These are phyloP conservation scores for Anethum foeniculum DNA, from an alignment of 140 eudicot genomes.

Conservation along the genomic window DNA sequence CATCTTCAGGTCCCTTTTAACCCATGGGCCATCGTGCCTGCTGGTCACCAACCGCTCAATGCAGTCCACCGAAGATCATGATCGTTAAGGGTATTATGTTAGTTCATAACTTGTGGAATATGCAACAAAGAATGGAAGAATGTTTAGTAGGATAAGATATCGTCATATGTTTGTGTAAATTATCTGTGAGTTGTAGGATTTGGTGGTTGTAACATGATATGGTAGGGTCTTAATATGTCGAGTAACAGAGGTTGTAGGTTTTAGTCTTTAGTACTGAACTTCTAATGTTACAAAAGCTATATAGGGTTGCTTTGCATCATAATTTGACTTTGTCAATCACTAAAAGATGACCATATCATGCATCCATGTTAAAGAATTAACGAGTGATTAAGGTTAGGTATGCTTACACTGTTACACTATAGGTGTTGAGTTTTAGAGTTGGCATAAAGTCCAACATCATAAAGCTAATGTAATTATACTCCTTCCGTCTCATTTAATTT, in stretches of 20 bases:
- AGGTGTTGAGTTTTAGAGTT: not conserved
- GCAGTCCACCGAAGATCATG: conserved; percentile 41
- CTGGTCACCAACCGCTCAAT: conserved; percentile 36
- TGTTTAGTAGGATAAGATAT: not conserved
- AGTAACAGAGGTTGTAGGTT: not conserved
- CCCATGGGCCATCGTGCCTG: conserved; percentile 45
- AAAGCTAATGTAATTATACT: not conserved
- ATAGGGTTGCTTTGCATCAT: not conserved
- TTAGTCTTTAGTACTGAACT: not conserved
- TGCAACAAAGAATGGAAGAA: not conserved
- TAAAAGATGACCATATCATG: not conserved
- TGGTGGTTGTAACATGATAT: conserved; percentile 17
- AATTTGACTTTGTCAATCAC: not conserved
- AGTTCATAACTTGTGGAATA: conserved; percentile 1
- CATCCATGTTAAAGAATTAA: not conserved
- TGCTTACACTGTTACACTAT: too few species aligned
- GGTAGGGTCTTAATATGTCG: not conserved
- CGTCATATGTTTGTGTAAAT: not conserved
- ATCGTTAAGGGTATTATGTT: conserved; percentile 22
- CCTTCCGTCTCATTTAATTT: too few species aligned
- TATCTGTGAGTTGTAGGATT: conserved; percentile 7
- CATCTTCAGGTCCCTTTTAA: conserved; percentile 45
- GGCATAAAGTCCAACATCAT: not conserved
- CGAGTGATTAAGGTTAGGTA: not conserved
- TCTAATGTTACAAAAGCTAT: not conserved